Evolutionary conservation across 2,329 filamentous ascomycete species (phyloP).

Genomic region (Neopestalotiopsis clavispora): DNA sequence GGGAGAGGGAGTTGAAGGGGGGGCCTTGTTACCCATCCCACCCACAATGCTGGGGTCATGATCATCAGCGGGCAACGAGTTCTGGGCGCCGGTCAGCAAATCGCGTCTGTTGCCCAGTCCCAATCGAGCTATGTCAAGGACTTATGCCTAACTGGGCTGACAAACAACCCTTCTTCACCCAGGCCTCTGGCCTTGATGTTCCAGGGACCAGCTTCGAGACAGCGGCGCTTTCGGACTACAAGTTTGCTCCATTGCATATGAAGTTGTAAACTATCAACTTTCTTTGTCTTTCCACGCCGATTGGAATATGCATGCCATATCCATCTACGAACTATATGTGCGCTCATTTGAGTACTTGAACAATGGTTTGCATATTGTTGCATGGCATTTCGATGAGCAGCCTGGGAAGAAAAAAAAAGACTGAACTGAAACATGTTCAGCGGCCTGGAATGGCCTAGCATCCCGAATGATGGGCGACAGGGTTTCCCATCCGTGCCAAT

Average conservation of each 20-base stretch:
- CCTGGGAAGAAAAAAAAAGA: neutral
- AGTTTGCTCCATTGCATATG: too few relatives aligned
- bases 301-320: too few relatives aligned
- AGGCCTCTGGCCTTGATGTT: neutral
- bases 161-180: neutral
- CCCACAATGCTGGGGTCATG: slow-evolving; percentile 14
- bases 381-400: neutral
- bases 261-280: too few relatives aligned
- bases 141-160: slow-evolving; percentile 14
- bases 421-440: slow-evolving; percentile 12
- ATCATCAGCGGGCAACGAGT: slow-evolving; percentile 9
- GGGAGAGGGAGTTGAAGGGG: neutral
- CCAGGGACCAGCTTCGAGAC: neutral
- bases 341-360: neutral
- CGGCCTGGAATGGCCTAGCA: slow-evolving; percentile 8
- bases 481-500: neutral
- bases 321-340: neutral
- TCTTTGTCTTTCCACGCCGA: too few relatives aligned
- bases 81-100: slow-evolving; percentile 12
- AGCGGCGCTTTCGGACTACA: neutral
- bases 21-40: neutral
- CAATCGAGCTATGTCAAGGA: slow-evolving; percentile 2
- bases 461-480: slow-evolving; percentile 6
- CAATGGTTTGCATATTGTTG: too few relatives aligned
- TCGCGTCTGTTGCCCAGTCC: slow-evolving; percentile 8